Base-by-base conservation (phyloP, 2,329 filamentous ascomycete genomes). In the Alternaria sp. region DNA sequence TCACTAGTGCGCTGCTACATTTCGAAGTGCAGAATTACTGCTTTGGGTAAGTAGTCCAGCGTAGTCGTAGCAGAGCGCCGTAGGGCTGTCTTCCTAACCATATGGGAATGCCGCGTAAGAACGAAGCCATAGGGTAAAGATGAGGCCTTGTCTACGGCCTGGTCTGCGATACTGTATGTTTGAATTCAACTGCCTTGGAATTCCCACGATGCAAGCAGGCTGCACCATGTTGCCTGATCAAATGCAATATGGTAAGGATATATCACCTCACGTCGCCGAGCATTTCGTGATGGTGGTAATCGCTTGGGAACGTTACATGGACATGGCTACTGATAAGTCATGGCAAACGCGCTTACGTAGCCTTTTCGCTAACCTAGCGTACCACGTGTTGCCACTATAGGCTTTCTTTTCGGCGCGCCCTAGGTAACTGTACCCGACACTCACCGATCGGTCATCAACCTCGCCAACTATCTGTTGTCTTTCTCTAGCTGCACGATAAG, bases 291-390 rank as follows among this genome's bases (percentile, higher is more conserved):
- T 53, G 22, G 43, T 34, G 36, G 55, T 38, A 32, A 42, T 59
- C 47, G 51, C 49, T 47, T 54, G 36, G 11, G 18, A 32, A 18
- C 38, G 44, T 46, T 38, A 43, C 51, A 55, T 55, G 51, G 30
- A 51, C 18, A 55, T 51, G 51, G 39, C 22, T 53, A 46, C 38
- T 59, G 60, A 61, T 63, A 59, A 65, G 60, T 65, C 54, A 61
- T 61, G 48, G 44, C 55, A 28, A 54, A 32, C 48, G 51, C 38
- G 63, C 60, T 63, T 63, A 63, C 63, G 49, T 58, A 48, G 34
- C 41, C 39, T 56, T 22, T 36, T 32, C 20, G 48, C 49, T 34
- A 28, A 24, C 11, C 12, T 39, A 42, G 49, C 41, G 41, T 54
- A 47, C 42, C 57, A 60, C 47, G 57, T 60, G 52, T 32, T 41